Percentiles rank a stretch among this genome's conserved stretches.
Evolutionary conservation across 805 yeast species (phyloP).

Genomic region (Saccharomycopsis malanga): DNA sequence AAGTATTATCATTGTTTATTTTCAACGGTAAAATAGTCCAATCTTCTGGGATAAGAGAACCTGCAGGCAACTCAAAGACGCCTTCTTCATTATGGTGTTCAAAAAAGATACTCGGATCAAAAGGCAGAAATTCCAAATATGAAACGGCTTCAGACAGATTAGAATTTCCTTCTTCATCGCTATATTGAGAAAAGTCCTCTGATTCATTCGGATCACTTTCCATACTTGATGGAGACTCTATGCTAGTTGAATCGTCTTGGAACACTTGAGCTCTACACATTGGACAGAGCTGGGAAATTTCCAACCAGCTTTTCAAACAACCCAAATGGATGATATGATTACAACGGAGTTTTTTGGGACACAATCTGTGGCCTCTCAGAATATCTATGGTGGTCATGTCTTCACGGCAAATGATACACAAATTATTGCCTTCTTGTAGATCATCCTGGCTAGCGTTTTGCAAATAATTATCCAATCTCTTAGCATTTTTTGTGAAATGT

Average conservation of each 20-base stretch:
- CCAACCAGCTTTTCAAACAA: slow-evolving; percentile 89
- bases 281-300: slow-evolving; percentile 89
- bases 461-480: slow-evolving; percentile 57
- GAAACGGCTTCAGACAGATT: too few species aligned
- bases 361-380: slow-evolving; percentile 35
- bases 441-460: slow-evolving; percentile 58
- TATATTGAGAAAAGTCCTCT: too few species aligned
- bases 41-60: background rate
- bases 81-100: too few species aligned
- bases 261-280: slow-evolving; percentile 56
- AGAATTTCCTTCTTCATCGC: too few species aligned
- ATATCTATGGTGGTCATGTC: slow-evolving; percentile 54
- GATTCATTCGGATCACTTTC: too few species aligned
- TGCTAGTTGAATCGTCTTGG: slow-evolving; percentile 6
- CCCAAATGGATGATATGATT: slow-evolving; percentile 86
- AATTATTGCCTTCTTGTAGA: slow-evolving; percentile 48
- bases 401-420: slow-evolving; percentile 89
- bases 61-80: background rate
- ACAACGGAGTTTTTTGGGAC: slow-evolving; percentile 75
- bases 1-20: background rate
- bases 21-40: background rate
- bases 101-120: too few species aligned
- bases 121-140: too few species aligned
- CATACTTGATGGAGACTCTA: too few species aligned
- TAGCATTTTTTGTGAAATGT: slow-evolving; percentile 39